These are phyloP conservation scores for Leccinum disarticulatum DNA, from an alignment of 768 basidiomycete genomes.

Conservation along the genomic window DNA sequence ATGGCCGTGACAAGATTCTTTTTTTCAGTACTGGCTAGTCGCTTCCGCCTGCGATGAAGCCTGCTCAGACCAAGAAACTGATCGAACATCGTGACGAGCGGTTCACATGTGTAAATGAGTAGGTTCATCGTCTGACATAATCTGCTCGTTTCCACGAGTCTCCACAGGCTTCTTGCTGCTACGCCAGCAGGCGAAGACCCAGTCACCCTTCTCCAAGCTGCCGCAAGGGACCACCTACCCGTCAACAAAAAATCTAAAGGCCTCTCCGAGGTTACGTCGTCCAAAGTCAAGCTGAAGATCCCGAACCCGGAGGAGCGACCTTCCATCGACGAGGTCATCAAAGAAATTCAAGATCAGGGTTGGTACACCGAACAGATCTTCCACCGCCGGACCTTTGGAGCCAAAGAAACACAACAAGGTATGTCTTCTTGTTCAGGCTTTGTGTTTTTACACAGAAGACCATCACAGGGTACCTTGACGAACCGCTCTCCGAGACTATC, in stretches of 20 bases:
- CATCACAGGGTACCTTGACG: conserved; percentile 45
- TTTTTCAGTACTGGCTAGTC: conserved; percentile 18
- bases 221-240: conserved; percentile 71
- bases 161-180: conserved; percentile 56
- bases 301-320: conserved; percentile 53
- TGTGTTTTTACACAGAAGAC: background rate
- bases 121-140: conserved; percentile 13
- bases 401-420: conserved; percentile 56
- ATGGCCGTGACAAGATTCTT: background rate
- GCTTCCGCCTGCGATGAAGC: conserved; percentile 43
- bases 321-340: conserved; percentile 56
- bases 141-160: background rate
- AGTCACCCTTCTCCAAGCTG: conserved; percentile 58
- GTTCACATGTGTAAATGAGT: conserved; percentile 72
- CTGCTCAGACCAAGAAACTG: conserved; percentile 62
- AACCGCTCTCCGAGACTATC: conserved; percentile 59
- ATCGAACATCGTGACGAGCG: conserved; percentile 67
- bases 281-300: conserved; percentile 21
- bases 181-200: conserved; percentile 57
- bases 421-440: background rate
- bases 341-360: conserved; percentile 52
- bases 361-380: conserved; percentile 77
- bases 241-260: conserved; percentile 45
- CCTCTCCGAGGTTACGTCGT: background rate
- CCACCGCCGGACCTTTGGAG: conserved; percentile 51